Evolutionary conservation across 306 rosid species (phyloP), one percentile per base, ranked within the genome.

Genomic region (Gillenia trifoliata): DNA sequence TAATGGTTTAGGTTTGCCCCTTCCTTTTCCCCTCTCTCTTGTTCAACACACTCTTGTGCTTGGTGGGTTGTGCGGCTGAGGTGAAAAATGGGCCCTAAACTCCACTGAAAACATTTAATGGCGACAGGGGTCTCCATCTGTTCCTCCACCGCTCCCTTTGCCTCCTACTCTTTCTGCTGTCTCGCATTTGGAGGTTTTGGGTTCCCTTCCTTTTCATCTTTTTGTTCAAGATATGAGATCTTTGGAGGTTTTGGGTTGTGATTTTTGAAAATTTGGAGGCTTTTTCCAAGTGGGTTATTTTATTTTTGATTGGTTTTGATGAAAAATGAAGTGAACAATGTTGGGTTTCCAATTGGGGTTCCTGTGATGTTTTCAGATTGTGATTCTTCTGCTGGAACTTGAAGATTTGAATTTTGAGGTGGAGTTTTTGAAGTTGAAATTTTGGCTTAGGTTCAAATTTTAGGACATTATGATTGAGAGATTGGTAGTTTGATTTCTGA

Each of bases 31-130:
- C 65, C n/a, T 54, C 71, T 75, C 79, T 38, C 85, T 75, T 61
- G 74, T 79, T 79, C 66, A 79, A 71, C 88, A 80, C 90, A 77
- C 85, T 86, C 93, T 86, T 80, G 72, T 85, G 90, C 90, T 85
- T 91, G 87, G 89, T 84, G 83, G 89, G 90, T 87, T 89, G 89
- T 88, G 91, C 90, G 75, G 82, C 77, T 83, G 86, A 75, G 79
- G 78, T 66, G 79, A 79, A 47, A 47, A 17, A 74, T 88, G 92
- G 97, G 91, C 97, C 97, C 97, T 59, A 64, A 83, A 81, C 75
- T 89, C 97, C 97, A 89, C 97, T 84, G 79, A 86, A 86, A 67
- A 71, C 65, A 55, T 55, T 87, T 76, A 75, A 87, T 79, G 83
- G 84, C 72, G 75, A 79, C 59, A 82, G 79, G 83, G 79, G 73